Percentiles rank a stretch among this genome's conserved stretches.
These are phyloP conservation scores for Phytophthora chlamydospora DNA, from an alignment of 352 stramenopile species.

Conservation along the genomic window DNA sequence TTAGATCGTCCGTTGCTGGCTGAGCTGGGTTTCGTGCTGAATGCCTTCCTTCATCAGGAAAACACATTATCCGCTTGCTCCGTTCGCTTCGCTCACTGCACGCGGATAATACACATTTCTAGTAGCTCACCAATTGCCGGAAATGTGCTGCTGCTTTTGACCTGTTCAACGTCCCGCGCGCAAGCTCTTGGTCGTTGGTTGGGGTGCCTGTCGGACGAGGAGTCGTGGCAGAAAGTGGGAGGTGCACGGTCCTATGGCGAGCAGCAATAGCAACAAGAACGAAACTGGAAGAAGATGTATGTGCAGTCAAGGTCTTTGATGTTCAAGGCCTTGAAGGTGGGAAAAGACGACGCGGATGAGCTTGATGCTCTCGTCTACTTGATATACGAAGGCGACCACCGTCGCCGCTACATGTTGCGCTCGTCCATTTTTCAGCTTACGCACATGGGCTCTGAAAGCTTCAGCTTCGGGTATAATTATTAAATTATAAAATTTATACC, in stretches of 20 bases:
- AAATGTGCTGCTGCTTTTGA: too few relatives aligned
- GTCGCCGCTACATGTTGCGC: background rate
- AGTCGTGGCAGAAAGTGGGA: constrained; percentile 5
- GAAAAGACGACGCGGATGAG: background rate
- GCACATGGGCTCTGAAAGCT: constrained; percentile 10
- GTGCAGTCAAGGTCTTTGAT: constrained; percentile 15
- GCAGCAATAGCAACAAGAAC: background rate
- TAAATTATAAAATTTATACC: too few relatives aligned
- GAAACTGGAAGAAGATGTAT: constrained; percentile 9
- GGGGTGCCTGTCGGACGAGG: constrained; percentile 3
- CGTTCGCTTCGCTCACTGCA: too few relatives aligned
- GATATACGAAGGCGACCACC: background rate
- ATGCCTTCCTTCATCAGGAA: too few relatives aligned
- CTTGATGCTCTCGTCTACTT: constrained; percentile 9
- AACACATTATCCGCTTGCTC: too few relatives aligned
- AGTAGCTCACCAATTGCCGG: too few relatives aligned
- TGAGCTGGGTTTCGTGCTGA: too few relatives aligned
- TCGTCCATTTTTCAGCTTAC: constrained; percentile 12
- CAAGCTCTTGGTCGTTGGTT: constrained; percentile 17
- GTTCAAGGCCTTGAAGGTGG: constrained; percentile 3
- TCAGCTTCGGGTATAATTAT: constrained; percentile 26
- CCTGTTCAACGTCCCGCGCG: constrained; percentile 24
- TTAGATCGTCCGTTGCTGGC: too few relatives aligned
- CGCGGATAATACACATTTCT: too few relatives aligned
- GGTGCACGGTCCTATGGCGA: background rate